Evolutionary conservation across 148 eudicot genomes (phyloP), one percentile per base, ranked within the genome.

Genomic region (Vaccinium darrowii): DNA sequence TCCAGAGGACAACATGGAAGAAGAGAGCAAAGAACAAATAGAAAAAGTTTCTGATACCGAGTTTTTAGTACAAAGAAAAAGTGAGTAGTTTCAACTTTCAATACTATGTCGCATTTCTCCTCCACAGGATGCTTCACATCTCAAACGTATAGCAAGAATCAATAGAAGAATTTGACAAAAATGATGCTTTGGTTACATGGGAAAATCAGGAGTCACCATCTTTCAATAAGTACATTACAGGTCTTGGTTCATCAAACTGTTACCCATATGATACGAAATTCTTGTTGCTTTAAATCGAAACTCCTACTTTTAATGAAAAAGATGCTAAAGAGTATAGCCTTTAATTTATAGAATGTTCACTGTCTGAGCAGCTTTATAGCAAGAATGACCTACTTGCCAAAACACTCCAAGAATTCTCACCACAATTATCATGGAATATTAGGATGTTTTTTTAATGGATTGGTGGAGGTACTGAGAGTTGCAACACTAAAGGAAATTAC

Each of bases 61-160:
- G 67, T 13, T 78, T 56, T 86, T 60, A 18, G 39, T 27, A 77
- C 56, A 15, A 86, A 56, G 36, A 78, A 8, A 58, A 39, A 36
- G 85, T 88, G 86, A 85, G 85, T 78, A 51, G 25, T 56, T 30
- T 4, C 7, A 81, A 9, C 27, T 69, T 30, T 8, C 23, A 81
- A 5, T 50, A 33, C 27, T 80, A 51, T 18, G 0, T 16, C 53
- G 11, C 11, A 25, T 5, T 54, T 54, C 75, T 83, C 19, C 53
- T 18, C 67, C 33, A 14, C 27, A 30, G 18, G 67, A 53, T 21
- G 19, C 3, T n/a, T 56, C 62, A 53, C 33, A 78, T 23, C 30
- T 27, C 74, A 0, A 53, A 23, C 62, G 13, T 36, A 4, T 53
- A 53, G 56, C 75, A 71, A 25, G 75, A 71, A 71, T 71, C 16